A percentile compares a stretch with the other conserved stretches of the same genome.
Conservation (phyloP, 2,329 filamentous ascomycete genomes). For the Cytospora piceae region DNA sequence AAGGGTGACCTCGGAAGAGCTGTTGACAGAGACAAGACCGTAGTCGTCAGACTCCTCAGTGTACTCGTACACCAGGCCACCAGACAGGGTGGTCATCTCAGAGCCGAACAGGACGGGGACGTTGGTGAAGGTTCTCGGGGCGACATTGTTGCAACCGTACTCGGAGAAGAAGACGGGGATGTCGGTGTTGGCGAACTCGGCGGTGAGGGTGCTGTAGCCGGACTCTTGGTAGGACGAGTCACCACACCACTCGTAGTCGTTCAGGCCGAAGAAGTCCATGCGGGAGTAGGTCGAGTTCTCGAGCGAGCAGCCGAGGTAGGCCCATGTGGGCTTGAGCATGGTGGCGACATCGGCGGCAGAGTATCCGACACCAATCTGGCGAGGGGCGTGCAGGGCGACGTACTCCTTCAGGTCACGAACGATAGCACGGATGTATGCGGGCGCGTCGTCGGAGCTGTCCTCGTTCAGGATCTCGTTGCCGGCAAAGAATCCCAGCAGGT, state of each 20-base stretch:
- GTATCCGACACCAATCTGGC: conserved; percentile 72
- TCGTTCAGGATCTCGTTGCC: conserved; percentile 75
- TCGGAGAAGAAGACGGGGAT: conserved; percentile 80
- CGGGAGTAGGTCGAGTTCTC: conserved; percentile 55
- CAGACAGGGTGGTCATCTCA: conserved; percentile 68
- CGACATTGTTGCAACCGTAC: conserved; percentile 71
- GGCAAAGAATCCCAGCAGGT: conserved; percentile 68
- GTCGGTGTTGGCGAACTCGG: conserved; percentile 64
- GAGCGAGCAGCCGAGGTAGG: conserved; percentile 68
- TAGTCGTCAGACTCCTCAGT: conserved; percentile 67
- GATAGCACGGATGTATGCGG: conserved; percentile 69
- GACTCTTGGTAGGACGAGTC: conserved; percentile 53
- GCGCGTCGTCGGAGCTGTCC: conserved; percentile 58
- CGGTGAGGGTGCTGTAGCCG: conserved; percentile 45
- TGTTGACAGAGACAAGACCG: conserved; percentile 62
- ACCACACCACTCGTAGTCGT: conserved; percentile 66
- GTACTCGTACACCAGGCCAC: conserved; percentile 77
- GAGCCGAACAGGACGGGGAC: conserved; percentile 69
- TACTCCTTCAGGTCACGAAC: conserved; percentile 78
- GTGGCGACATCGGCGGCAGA: conserved; percentile 74
- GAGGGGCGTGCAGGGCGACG: conserved; percentile 68
- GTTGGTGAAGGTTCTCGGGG: conserved; percentile 72
- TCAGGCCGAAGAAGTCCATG: conserved; percentile 74
- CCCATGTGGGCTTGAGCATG: conserved; percentile 70
- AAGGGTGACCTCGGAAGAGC: conserved; percentile 57